Evolutionary conservation across 1,284 basidiomycete genomes (phyloP), one percentile per base, ranked within the genome.

Genomic region (Malassezia sympodialis): DNA sequence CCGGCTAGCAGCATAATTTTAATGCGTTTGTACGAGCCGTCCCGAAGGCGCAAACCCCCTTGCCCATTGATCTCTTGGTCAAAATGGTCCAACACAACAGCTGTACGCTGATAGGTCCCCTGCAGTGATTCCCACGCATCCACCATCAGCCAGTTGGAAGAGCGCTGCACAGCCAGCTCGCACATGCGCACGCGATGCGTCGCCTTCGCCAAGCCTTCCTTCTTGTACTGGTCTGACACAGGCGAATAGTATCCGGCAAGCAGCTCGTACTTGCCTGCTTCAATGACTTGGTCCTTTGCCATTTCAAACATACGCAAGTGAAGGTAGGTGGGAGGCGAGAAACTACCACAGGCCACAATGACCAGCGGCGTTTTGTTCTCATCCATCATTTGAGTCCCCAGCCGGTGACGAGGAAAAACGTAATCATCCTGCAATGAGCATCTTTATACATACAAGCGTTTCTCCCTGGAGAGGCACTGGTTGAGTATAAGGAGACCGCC

Each of bases 71-170:
- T 84, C 78, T 91, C 85, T 72, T 89, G 82, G 75, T 96, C 86
- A 73, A 96, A 91, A 74, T 96, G 91, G 74, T 96, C 90, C 45
- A 96, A 82, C 53, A 96, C 91, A 46, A 96, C 83, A 26, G 91
- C 91, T 2, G 91, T 96, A 56, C 90, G 85, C 73, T 93, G 88
- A 77, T 96, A 96, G 60, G 80, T 79, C 47, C 83, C 80, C 76
- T 91, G 90, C 68, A 89, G 85, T 21, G 90, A 88, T 77, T 96
- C 91, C 91, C 91, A 96, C 19, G 90, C 81, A 75, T 96, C 91
- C 37, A 94, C 87, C 91, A 96, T 96, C 42, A 74, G 63, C 73
- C 73, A 75, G 5, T 71, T 74, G 8, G 69, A 72, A 1, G 70
- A 72, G 56, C 71, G 72, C 51, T 72, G 70, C 5, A 74, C 72